phyloP scores from a whole-genome alignment of 2,329 filamentous ascomycete genomes.

The Pseudogymnoascus sp. region DNA sequence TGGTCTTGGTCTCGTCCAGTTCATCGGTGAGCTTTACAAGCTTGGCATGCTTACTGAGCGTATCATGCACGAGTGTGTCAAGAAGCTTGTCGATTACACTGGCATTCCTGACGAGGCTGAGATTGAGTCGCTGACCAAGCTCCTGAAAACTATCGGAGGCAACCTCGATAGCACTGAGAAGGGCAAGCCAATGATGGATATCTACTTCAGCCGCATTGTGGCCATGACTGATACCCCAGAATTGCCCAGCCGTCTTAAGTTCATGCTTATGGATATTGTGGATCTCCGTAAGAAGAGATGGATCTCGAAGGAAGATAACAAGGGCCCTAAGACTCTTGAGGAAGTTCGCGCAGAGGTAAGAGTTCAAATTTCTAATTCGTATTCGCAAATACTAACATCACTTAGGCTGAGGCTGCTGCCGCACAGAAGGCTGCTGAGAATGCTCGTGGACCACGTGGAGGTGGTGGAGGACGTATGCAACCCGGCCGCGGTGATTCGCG shows the following conservation, averaged over 20 bases:
- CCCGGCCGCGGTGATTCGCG: slow-evolving; percentile 81
- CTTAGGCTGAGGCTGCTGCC: slow-evolving; percentile 59
- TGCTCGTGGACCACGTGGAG: slow-evolving; percentile 54
- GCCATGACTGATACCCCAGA: slow-evolving; percentile 71
- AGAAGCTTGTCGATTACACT: slow-evolving; percentile 92
- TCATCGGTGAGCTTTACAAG: slow-evolving; percentile 99
- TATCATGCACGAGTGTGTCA: slow-evolving; percentile 99
- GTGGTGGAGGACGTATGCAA: slow-evolving; percentile 57
- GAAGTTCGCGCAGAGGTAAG: slow-evolving; percentile 76
- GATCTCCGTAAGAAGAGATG: slow-evolving; percentile 73
- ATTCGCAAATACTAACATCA: slow-evolving; percentile 23
- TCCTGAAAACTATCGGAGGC: slow-evolving; percentile 81
- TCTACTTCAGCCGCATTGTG: slow-evolving; percentile 85
- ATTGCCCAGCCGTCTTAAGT: slow-evolving; percentile 78
- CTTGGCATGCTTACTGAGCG: slow-evolving; percentile 96
- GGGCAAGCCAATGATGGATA: slow-evolving; percentile 78
- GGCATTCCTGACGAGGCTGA: slow-evolving; percentile 90
- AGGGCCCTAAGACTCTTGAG: slow-evolving; percentile 93
- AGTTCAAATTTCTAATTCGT: slow-evolving; percentile 15
- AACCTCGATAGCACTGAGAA: slow-evolving; percentile 79
- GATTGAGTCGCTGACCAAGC: slow-evolving; percentile 88
- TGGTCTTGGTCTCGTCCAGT: slow-evolving; percentile 95
- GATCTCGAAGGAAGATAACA: slow-evolving; percentile 80
- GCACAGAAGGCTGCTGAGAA: slow-evolving; percentile 74
- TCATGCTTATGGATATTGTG: slow-evolving; percentile 93